Evolutionary conservation across 2,329 filamentous ascomycete species (phyloP).

Genomic region (Thielaviopsis euricoi): DNA sequence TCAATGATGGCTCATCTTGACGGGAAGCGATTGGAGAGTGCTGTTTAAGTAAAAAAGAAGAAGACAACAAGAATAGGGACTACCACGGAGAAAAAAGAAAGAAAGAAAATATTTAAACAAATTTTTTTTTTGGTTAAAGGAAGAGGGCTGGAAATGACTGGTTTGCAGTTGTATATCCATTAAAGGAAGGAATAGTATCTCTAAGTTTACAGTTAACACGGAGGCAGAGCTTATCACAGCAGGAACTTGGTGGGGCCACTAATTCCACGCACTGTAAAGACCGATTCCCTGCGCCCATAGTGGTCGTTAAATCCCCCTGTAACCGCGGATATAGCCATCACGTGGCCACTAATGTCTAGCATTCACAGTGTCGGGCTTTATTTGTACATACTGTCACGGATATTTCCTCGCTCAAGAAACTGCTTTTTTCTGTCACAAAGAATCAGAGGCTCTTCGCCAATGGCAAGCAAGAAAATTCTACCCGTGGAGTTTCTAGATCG

Average conservation of each 20-base stretch:
- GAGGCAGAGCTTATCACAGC: not conserved
- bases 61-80: not conserved
- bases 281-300: not conserved
- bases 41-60: not conserved
- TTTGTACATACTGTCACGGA: not conserved
- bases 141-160: not conserved
- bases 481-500: not conserved
- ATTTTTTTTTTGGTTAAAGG: not conserved
- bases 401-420: not conserved
- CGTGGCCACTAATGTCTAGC: not conserved
- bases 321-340: not conserved
- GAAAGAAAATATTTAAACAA: not conserved
- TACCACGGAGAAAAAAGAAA: not conserved
- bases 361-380: not conserved
- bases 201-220: not conserved
- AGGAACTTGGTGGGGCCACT: not conserved
- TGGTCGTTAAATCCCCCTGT: not conserved
- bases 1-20: slow-evolving; percentile 6
- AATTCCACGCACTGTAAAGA: not conserved
- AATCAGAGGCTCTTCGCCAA: not conserved
- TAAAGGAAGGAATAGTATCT: not conserved
- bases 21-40: not conserved
- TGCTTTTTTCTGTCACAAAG: not conserved
- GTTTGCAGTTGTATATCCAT: not conserved
- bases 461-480: not conserved